These are phyloP conservation scores for Gynostemma pentaphyllum DNA, from an alignment of 306 rosid genomes.

Conservation along the genomic window DNA sequence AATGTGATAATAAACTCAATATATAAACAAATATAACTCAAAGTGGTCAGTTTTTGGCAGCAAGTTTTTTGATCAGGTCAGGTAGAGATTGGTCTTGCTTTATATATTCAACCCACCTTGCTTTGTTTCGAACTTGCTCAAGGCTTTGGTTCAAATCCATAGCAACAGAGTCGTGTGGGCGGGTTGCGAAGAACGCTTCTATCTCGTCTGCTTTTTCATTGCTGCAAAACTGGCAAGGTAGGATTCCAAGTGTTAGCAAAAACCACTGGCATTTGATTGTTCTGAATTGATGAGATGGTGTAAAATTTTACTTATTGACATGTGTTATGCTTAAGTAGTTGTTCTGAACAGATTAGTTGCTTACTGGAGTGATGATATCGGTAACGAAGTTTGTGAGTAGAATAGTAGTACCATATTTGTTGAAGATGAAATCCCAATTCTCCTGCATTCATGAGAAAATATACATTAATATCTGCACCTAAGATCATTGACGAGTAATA, in stretches of 20 bases:
- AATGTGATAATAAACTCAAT: background rate
- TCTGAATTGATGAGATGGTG: background rate
- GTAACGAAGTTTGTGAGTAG: slow-evolving; percentile 32
- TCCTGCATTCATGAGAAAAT: slow-evolving; percentile 31
- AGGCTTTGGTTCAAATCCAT: slow-evolving; percentile 38
- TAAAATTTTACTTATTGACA: background rate
- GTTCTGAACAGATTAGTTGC: slow-evolving; percentile 9
- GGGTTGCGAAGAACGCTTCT: slow-evolving; percentile 32
- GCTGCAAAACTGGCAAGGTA: slow-evolving; percentile 33
- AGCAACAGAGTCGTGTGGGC: slow-evolving; percentile 23
- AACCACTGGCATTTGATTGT: background rate
- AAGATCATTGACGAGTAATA: too few species aligned
- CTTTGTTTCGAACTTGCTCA: slow-evolving; percentile 47
- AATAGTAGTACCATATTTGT: slow-evolving; percentile 42
- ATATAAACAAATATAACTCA: background rate
- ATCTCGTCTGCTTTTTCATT: slow-evolving; percentile 42
- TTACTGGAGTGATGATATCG: slow-evolving; percentile 31
- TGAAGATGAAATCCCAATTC: slow-evolving; percentile 50
- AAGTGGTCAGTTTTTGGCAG: slow-evolving; percentile 11
- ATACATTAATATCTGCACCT: background rate
- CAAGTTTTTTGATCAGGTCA: slow-evolving; percentile 26
- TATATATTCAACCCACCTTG: slow-evolving; percentile 40
- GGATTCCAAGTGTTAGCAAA: background rate
- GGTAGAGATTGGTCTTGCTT: slow-evolving; percentile 32
- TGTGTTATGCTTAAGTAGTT: background rate